Conservation (phyloP, 2,329 filamentous ascomycete genomes). For the Ophiocordyceps camponoti-floridani region DNA sequence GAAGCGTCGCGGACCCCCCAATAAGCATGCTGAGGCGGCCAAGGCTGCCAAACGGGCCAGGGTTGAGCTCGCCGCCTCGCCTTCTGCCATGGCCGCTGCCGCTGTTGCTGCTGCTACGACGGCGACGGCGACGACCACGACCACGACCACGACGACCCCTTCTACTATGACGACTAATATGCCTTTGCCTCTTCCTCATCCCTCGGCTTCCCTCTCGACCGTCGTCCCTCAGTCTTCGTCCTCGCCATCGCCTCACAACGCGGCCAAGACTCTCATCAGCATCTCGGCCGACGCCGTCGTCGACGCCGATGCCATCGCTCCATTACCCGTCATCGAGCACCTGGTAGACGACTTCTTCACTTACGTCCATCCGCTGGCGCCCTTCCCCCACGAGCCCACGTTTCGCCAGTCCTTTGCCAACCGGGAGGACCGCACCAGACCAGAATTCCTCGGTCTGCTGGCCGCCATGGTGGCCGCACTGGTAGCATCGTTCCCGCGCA, state of each 20-base stretch:
- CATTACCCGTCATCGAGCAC: conserved; percentile 46
- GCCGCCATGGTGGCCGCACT: conserved; percentile 57
- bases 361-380: conserved; percentile 59
- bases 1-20: conserved; percentile 39
- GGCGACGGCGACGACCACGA: no score
- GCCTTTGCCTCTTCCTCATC: no score
- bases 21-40: conserved; percentile 39
- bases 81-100: conserved; percentile 1
- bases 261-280: conserved; percentile 29
- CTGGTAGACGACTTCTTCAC: conserved; percentile 72
- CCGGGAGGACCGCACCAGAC: conserved; percentile 47
- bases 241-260: conserved; percentile 26
- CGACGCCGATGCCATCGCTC: conserved; percentile 53
- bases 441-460: conserved; percentile 50
- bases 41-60: conserved; percentile 31
- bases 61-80: conserved; percentile 12
- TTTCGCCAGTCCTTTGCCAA: conserved; percentile 52
- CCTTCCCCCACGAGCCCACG: conserved; percentile 63
- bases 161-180: no score
- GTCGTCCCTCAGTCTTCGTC: background rate
- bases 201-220: background rate
- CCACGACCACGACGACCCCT: no score
- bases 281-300: conserved; percentile 22
- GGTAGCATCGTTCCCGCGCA: conserved; percentile 61
- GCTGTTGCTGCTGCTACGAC: conserved; percentile 2